Evolutionary conservation across 257 asterid genomes (phyloP).

Genomic region (Scutellaria baicalensis): DNA sequence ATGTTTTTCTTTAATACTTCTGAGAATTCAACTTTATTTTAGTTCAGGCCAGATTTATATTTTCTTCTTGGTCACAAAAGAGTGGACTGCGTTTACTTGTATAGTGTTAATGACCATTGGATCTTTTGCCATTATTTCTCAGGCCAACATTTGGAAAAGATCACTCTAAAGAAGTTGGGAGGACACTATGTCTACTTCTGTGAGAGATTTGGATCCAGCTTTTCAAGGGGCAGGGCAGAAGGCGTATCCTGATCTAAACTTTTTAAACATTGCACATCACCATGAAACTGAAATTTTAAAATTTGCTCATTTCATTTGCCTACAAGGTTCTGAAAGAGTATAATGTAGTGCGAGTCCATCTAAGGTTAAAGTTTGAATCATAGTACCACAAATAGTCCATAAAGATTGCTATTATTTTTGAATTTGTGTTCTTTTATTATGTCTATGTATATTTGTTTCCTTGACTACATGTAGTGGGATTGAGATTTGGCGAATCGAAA

Average conservation of each 20-base stretch:
- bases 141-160: conserved; percentile 23
- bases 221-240: conserved; percentile 70
- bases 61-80: not conserved
- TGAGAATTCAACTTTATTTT: not conserved
- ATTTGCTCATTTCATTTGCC: conserved; percentile 1
- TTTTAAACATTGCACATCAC: not conserved
- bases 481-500: conserved; percentile 83
- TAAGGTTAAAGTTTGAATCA: not conserved
- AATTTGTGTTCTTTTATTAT: not conserved
- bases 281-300: not conserved
- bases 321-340: not conserved
- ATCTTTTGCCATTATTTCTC: conserved; percentile 15
- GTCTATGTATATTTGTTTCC: conserved; percentile 20
- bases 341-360: not conserved
- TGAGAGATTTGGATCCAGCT: conserved; percentile 70
- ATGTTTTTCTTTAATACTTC: not conserved
- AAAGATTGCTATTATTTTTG: not conserved
- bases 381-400: not conserved
- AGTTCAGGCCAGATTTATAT: not conserved
- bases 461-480: conserved; percentile 51
- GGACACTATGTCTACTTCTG: conserved; percentile 62
- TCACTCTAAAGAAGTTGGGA: conserved; percentile 19
- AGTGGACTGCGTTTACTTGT: not conserved
- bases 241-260: conserved; percentile 53
- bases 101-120: not conserved